Evolutionary conservation across 441 rosid species (phyloP), one percentile per base, ranked within the genome.

Genomic region (Adansonia grandidieri): DNA sequence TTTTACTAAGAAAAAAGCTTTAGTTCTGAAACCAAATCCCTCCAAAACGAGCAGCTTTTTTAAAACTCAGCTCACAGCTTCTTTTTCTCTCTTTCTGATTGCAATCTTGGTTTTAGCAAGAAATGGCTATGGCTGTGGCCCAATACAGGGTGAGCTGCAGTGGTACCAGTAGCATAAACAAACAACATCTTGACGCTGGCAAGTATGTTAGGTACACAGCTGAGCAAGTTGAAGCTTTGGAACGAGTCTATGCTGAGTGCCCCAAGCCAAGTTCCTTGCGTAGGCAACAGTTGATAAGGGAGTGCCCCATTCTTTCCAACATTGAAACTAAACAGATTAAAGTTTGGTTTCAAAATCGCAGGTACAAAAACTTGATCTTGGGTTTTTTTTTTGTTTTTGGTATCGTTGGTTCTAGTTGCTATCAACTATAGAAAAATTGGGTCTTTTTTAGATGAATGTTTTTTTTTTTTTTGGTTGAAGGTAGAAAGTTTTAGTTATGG

Each of bases 241-340:
- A 97, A 81, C 91, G 99, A 83, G 98, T 97, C 63, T 97, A 97
- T 51, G 48, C 95, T 0, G 99, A 97, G 90, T 97, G 98, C 85
- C 99, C 99, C 9, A 97, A 97, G 77, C 98, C 99, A 1, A 97
- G 97, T 80, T 97, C 98, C 0, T 81, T 95, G 75, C 85, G 98
- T 4, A 85, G 99, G 79, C 98, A 95, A 68, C 99, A 97, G 82
- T 76, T 97, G 86, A 92, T 97, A 76, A 90, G 98, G 77, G 99
- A 97, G 76, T 97, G 97, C 82, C 93, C 98, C 82, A 91, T 93
- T 88, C 84, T 97, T 77, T 79, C 94, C 74, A 88, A 97, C 86
- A 91, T 97, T 47, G 99, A 97, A 86, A 97, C 99, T 37, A 95
- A 95, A 83, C 98, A 97, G 92, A 97, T 97, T 93, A 97, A 97